Evolutionary conservation across 345 rosid species (phyloP), one percentile per base, ranked within the genome.

Genomic region (Rhodomyrtus tomentosa): DNA sequence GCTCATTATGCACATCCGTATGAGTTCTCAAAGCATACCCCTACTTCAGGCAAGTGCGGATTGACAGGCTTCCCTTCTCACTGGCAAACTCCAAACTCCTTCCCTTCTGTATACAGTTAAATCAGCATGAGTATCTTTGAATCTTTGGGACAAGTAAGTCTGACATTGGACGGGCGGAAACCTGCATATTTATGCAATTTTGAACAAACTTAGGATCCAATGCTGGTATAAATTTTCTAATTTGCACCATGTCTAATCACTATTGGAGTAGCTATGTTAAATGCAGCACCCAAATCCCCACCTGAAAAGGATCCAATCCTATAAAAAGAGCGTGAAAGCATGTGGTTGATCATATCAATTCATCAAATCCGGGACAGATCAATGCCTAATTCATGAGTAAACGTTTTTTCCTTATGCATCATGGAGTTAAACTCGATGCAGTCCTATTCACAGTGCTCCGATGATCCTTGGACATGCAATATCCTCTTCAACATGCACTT

Each of bases 81-180:
- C 21, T 50, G 18, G 53, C 83, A 50, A 24, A 38, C 56, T 59
- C 73, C 29, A 27, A 59, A 40, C 73, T 29, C 73, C 72, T 59
- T 59, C 73, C 0, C 40, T 59, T 81, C 16, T 50, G 55, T 52
- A 73, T 25, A 16, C 29, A 0, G 40, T 51, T 51, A 83, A 50
- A 48, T 83, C 79, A 8, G 80, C 20, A 72, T 50, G 85, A 50
- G 85, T 88, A 80, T 93, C 95, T 83, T 87, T 83, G 88, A 93
- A 94, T 3, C 96, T 92, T 89, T 91, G 96, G 85, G 86, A 82
- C 72, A 93, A 88, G 89, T 94, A 95, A 6, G 93, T 80, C 50
- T 27, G 84, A 50, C 94, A 94, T 87, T 86, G 89, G 87, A 95
- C 90, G 4, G 96, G 91, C n/a, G 87, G 87, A 81, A 86, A 89